phyloP scores from a whole-genome alignment of 306 rosid genomes.

The Malus orientalis region DNA sequence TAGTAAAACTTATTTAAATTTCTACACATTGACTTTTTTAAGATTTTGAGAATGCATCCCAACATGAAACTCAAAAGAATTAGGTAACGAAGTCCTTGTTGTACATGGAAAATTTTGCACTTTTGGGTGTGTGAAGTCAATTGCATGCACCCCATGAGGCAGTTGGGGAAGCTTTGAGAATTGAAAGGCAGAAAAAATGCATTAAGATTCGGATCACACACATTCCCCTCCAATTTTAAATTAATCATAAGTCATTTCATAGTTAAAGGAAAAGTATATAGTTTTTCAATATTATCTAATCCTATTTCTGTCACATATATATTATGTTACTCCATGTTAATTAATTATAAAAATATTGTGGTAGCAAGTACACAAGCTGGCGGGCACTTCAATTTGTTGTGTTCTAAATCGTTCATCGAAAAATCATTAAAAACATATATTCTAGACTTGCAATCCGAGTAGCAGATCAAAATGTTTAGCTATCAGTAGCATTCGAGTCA shows the following conservation, averaged over 20 bases:
- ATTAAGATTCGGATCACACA: constrained; percentile 2
- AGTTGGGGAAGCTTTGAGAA: not conserved
- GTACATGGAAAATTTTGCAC: not conserved
- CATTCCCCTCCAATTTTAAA: not conserved
- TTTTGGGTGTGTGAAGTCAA: not conserved
- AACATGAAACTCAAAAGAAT: not conserved
- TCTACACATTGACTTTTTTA: not conserved
- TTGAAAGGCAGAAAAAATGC: not conserved
- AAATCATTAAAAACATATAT: too few relatives aligned
- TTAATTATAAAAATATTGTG: not conserved
- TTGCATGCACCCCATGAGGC: not conserved
- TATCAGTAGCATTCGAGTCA: too few relatives aligned
- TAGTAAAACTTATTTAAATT: not conserved
- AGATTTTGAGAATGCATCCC: not conserved
- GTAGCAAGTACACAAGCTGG: not conserved
- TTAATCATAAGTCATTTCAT: not conserved
- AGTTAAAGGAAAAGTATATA: not conserved
- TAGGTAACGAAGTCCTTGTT: not conserved
- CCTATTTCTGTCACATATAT: not conserved
- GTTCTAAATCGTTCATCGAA: not conserved
- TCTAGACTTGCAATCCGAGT: too few relatives aligned
- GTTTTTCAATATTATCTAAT: not conserved
- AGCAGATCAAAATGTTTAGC: too few relatives aligned
- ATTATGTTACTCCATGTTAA: not conserved
- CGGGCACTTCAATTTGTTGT: not conserved